Base-by-base conservation (phyloP, 495 filamentous ascomycete species). In the Penicillium longicatenatum region DNA sequence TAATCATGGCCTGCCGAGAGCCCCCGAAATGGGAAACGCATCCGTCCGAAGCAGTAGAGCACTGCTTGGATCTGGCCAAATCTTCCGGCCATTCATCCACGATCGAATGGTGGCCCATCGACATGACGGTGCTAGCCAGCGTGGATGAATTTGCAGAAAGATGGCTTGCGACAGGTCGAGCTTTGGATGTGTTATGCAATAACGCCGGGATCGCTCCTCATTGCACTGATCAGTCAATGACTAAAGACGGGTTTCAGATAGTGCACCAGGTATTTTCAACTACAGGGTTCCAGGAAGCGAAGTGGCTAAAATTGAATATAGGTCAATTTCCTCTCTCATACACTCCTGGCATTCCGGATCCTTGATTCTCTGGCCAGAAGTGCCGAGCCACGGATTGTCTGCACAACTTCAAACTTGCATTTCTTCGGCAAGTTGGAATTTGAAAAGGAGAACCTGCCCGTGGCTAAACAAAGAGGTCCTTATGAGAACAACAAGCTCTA, bases 51-150 rank as follows among this genome's bases (percentile, higher is more conserved):
- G 68, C 63, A 3, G 55, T 58, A 2, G 37, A 66, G 16, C 39
- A 65, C 33, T 67, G 63, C 39, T 51, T 58, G 30, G 35, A 48
- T 0, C 14, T 61, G 10, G 66, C 68, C 1, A 24, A 35, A 17
- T 37, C 55, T 2, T 16, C 53, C 3, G 66, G 61, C n/a, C 66
- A 70, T 39, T 33, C 49, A 7, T 59, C 76, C 1, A 70, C 35
- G 0, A 75, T 76, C 17, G 74, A 83, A 33, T 77, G 80, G 42
- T 82, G 80, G 75, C 60, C 69, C 8, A 52, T 87, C 1, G 82
- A 86, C 47, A 76, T 85, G 69, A 68, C 64, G 12, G 66, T 69
- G 5, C 74, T 82, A 41, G 52, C 55, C 7, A 81, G 75, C 1
- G 65, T 84, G 12, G 70, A 77, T 24, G 65, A 65, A 0, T 84